phyloP scores from a whole-genome alignment of 768 basidiomycete species.

The Mycena filopes region DNA sequence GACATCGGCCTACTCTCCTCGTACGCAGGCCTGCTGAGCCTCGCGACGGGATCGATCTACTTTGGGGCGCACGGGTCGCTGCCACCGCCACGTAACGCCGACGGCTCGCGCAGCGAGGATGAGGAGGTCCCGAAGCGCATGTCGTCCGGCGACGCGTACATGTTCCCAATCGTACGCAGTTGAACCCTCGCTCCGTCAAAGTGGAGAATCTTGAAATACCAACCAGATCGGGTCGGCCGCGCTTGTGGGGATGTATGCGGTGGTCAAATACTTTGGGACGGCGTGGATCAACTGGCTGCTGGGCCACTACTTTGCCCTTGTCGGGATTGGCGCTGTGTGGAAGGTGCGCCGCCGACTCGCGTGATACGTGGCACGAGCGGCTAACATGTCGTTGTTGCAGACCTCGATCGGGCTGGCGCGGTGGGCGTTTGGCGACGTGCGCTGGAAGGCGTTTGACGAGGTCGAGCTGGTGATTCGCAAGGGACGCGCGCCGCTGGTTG shows the following conservation, averaged over 20 bases:
- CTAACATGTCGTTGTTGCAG: too few species aligned
- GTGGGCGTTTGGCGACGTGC: constrained; percentile 57
- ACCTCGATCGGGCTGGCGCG: constrained; percentile 61
- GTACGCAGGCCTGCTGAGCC: constrained; percentile 72
- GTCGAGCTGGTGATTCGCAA: constrained; percentile 56
- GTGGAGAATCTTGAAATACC: not conserved
- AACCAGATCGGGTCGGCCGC: constrained; percentile 74
- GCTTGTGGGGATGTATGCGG: constrained; percentile 73
- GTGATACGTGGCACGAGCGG: not conserved
- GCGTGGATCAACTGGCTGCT: constrained; percentile 88
- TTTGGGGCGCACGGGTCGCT: constrained; percentile 76
- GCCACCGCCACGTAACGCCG: constrained; percentile 42
- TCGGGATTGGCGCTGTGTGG: constrained; percentile 75
- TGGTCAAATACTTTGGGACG: constrained; percentile 80
- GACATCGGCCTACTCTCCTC: constrained; percentile 74
- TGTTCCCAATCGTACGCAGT: constrained; percentile 82
- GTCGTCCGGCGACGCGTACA: constrained; percentile 76
- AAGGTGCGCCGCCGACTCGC: constrained; percentile 61
- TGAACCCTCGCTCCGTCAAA: constrained; percentile 27
- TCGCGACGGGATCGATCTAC: constrained; percentile 76
- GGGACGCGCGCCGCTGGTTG: constrained; percentile 42
- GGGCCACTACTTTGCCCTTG: constrained; percentile 77
- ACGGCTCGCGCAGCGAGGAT: constrained; percentile 46
- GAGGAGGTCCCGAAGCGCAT: constrained; percentile 70
- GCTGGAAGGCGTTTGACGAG: constrained; percentile 69